A percentile compares a stretch with the other conserved stretches of the same genome.
These are phyloP conservation scores for Neurospora sp. DNA, from an alignment of 495 filamentous ascomycete species.

Conservation along the genomic window DNA sequence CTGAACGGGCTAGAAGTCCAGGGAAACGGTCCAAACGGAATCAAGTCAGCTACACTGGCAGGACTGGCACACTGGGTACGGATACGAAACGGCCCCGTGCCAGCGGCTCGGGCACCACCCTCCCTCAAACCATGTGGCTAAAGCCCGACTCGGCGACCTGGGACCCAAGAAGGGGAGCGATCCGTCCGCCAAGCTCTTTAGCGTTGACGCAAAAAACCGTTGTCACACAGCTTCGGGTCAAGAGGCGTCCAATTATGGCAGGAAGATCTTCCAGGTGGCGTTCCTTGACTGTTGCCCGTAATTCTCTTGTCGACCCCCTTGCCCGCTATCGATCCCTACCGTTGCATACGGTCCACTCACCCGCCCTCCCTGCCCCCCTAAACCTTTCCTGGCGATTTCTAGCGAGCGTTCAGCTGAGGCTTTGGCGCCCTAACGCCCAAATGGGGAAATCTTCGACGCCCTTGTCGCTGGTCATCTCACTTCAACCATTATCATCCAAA, in stretches of 20 bases:
- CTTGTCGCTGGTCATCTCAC: background rate
- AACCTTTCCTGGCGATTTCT: conserved; percentile 21
- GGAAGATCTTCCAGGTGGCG: conserved; percentile 20
- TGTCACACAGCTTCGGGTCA: conserved; percentile 28
- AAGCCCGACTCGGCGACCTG: conserved; percentile 30
- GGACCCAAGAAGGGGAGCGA: conserved; percentile 20
- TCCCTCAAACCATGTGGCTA: conserved; percentile 22
- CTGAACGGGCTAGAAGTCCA: background rate
- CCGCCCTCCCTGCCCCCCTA: conserved; percentile 1
- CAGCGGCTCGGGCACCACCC: conserved; percentile 23
- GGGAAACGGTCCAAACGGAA: background rate
- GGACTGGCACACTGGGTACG: background rate
- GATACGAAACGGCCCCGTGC: background rate
- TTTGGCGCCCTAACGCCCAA: conserved; percentile 17
- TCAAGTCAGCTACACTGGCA: background rate
- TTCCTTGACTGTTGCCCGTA: conserved; percentile 6
- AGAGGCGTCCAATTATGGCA: conserved; percentile 17
- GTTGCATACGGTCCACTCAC: background rate
- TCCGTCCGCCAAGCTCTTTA: conserved; percentile 15
- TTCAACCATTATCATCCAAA: background rate
- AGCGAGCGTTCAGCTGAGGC: conserved; percentile 27
- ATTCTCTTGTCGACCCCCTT: background rate
- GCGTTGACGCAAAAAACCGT: conserved; percentile 31
- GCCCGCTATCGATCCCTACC: background rate
- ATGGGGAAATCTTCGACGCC: conserved; percentile 6